Conservation (phyloP, 495 filamentous ascomycete species). For the Tuber borchii region DNA sequence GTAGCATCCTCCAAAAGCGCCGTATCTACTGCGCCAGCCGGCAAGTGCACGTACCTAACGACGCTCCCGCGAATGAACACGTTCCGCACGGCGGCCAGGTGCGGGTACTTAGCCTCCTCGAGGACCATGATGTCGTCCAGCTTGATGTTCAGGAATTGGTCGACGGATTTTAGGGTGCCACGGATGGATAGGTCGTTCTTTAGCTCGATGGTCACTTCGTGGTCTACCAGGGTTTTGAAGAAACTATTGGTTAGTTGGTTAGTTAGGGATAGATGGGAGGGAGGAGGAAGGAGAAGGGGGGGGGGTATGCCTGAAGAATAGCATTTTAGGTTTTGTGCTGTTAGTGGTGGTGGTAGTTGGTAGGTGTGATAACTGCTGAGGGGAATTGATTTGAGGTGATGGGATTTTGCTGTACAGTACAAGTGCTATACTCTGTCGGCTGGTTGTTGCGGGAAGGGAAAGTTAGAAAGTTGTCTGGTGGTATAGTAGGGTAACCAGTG, state of each 20-base stretch:
- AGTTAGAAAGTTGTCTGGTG: neutral
- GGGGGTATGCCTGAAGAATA: neutral
- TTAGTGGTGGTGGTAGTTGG: neutral
- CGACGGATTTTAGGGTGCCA: constrained; percentile 89
- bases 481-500: neutral
- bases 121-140: constrained; percentile 87
- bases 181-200: constrained; percentile 98
- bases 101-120: constrained; percentile 86
- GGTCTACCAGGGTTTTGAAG: constrained; percentile 98
- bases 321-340: neutral
- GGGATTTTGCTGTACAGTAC: neutral
- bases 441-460: neutral
- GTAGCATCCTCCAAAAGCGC: constrained; percentile 92
- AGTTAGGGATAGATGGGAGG: neutral
- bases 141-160: constrained; percentile 99
- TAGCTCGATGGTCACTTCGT: constrained; percentile 90
- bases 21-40: constrained; percentile 78
- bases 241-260: constrained; percentile 55
- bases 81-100: constrained; percentile 92
- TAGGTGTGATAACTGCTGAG: neutral
- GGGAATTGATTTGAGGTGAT: neutral
- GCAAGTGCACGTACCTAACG: constrained; percentile 90
- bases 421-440: neutral
- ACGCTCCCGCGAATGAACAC: constrained; percentile 97
- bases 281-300: neutral